Evolutionary conservation across 768 basidiomycete genomes (phyloP), one percentile per base, ranked within the genome.

Genomic region (Aureoboletus auriporus): DNA sequence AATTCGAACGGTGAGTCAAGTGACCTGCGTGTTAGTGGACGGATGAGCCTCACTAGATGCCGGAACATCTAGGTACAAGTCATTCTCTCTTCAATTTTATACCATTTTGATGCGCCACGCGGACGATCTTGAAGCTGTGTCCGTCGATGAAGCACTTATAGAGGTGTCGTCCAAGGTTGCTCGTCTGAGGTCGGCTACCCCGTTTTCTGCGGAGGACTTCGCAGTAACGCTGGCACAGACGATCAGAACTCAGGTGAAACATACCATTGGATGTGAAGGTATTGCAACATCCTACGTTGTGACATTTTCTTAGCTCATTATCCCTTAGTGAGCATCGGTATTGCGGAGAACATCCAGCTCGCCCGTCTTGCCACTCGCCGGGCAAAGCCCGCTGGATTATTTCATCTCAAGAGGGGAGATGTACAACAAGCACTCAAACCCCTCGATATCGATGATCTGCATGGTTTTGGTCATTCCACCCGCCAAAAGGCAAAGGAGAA

Each of bases 61-160:
- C 20, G 20, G 4, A 23, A 2, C 20, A 20, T 29, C 14, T 58
- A 93, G 90, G 59, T 95, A 93, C 69, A 93, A 89, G 61, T 71
- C 86, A 46, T 73, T 85, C 46, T 93, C 95, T 0, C 67, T 93
- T 43, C 76, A 84, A 33, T 97, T 98, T 65, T 98, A 99, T 67
- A 92, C 89, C 5, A 87, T 96, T 46, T 75, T 98, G 29, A 89
- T 97, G 83, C 72, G 78, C 0, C 83, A 88, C 60, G 90, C 92
- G 20, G 91, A 96, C 58, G 91, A 93, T 56, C 73, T 98, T 3
- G 86, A 97, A 69, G 93, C 94, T 2, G 94, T 97, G 13, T 95
- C 93, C 2, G 89, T 98, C 6, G 96, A 99, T 52, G 96, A 99
- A 64, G 95, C 93, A 0, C 76, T 97, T 20, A 83, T 98, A 51